Base-by-base conservation (phyloP, 495 filamentous ascomycete genomes). In the Schizothecium vesticola region DNA sequence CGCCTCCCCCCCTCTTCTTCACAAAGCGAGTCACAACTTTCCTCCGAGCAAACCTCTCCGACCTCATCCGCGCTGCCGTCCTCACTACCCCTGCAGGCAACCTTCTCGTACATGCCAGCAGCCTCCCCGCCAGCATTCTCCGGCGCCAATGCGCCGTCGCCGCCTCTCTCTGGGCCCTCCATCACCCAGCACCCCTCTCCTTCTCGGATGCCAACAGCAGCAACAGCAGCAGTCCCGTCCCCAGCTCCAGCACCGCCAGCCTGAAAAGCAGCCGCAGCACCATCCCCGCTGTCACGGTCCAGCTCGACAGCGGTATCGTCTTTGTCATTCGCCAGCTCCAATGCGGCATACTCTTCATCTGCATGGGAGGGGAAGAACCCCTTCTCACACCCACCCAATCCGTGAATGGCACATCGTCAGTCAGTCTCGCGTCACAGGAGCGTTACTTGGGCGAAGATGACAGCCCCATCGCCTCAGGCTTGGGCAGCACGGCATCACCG, bases 341-440 rank as follows among this genome's bases (percentile, higher is more conserved):
- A 6, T 84, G 83, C 75, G 83, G 82, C 16, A 77, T 87, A 67
- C 69, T 87, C 51, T 85, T 86, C 68, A 79, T 87, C 59, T 84
- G 81, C 70, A 77, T 85, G 59, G 83, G 84, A n/a, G 80, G 81
- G 22, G 63, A 65, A 22, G 63, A 58, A 25, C 43, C 43, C 43
- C 43, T n/a, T 19, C n/a, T 59, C 65, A 19, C 56, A 22, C 28
- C 64, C 19, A 33, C 56, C 9, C 22, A 24, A 12, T 36, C 22
- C 22, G 64, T 24, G n/a, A 61, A 22, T 59, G 58, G 43, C 28
- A 11, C 65, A 56, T n/a, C 57, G 22, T 28, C 65, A 55, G 31
- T 56, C 58, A 59, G 58, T 12, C 58, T 28, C 19, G 51, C 24
- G 56, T 25, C 56, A n/a, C 25, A 59, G 56, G 55, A 26, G 25